Conservation (phyloP, 1,139 yeast species). For the Suzukiozyma palmioleophila region DNA sequence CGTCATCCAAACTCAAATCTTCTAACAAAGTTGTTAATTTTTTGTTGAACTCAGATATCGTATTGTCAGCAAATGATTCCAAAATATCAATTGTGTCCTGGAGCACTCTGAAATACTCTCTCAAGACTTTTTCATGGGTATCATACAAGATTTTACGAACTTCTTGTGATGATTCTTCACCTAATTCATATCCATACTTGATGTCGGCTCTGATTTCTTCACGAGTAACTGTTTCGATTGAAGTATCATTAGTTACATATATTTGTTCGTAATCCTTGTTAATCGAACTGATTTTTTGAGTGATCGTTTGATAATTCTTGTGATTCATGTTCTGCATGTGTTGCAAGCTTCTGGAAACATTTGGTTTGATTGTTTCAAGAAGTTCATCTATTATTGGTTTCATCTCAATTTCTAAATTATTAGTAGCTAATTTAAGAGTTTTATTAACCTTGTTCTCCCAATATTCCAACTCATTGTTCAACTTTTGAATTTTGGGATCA, state of each 20-base stretch:
- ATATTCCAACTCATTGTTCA: conserved; percentile 26
- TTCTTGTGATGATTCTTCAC: conserved; percentile 27
- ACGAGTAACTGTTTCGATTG: conserved; percentile 40
- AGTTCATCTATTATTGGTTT: conserved; percentile 29
- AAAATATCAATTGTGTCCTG: conserved; percentile 58
- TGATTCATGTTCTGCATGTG: conserved; percentile 39
- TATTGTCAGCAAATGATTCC: conserved; percentile 68
- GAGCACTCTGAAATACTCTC: conserved; percentile 41
- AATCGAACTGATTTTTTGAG: conserved; percentile 43
- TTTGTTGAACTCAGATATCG: conserved; percentile 51
- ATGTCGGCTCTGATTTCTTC: conserved; percentile 57
- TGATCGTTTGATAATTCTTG: conserved; percentile 41
- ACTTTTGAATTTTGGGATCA: conserved; percentile 11
- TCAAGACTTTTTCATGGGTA: conserved; percentile 25
- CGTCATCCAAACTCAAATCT: conserved; percentile 25
- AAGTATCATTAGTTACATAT: conserved; percentile 32
- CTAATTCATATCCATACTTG: conserved; percentile 29
- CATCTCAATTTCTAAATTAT: conserved; percentile 38
- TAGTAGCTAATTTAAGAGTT: conserved; percentile 39
- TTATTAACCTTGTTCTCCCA: conserved; percentile 36
- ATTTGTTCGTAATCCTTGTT: conserved; percentile 46
- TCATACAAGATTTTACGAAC: conserved; percentile 35
- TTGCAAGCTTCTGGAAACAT: conserved; percentile 37
- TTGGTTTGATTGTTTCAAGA: conserved; percentile 29
- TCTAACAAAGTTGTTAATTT: conserved; percentile 29